Evolutionary conservation across 108 stramenopile species (phyloP), one percentile per base, ranked within the genome.

Genomic region (Nannochloropsis salina): DNA sequence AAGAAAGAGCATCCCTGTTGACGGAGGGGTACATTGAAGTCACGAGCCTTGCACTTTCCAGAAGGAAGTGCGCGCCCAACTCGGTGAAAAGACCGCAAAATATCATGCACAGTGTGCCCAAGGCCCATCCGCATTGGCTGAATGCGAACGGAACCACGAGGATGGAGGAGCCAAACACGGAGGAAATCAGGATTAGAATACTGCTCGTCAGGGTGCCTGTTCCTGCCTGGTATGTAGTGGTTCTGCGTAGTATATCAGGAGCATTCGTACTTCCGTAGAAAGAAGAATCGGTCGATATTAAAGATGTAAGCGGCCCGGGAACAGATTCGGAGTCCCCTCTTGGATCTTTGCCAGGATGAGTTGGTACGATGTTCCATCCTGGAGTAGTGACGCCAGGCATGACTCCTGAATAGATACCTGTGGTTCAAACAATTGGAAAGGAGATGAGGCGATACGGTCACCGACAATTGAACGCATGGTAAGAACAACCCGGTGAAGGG

Each of bases 111-210:
- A 74, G 4, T 15, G 61, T 74, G 61, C 61, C 61, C 61, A 74
- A 74, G 8, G n/a, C 15, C 61, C 61, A 74, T 15, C 61, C 61
- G 61, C 61, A 74, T n/a, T 74, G 15, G 61, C 61, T 74, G 61
- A 74, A 74, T 3, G 61, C 61, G n/a, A 74, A 74, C 15, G 61
- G 61, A n/a, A 74, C 61, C 2, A n/a, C 61, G 20, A 74, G 61
- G n/a, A 74, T 74, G 61, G 61, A 74, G 61, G 61, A 74, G 15
- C 61, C 61, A 74, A 74, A 74, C 20, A 74, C 61, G n/a, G 61
- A 74, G 6, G 61, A 74, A 8, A 74, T 74, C 20, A 74, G 61
- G 61, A 74, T 74, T n/a, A 74, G 61, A 74, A 74, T 74, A n/a
- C 61, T 74, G 61, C 61, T 74, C n/a, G 20, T n/a, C 15, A 74